Percentiles rank a stretch among this genome's conserved stretches.
These are phyloP conservation scores for Nicotiana benthamiana DNA, from an alignment of 257 asterid genomes.

Conservation along the genomic window DNA sequence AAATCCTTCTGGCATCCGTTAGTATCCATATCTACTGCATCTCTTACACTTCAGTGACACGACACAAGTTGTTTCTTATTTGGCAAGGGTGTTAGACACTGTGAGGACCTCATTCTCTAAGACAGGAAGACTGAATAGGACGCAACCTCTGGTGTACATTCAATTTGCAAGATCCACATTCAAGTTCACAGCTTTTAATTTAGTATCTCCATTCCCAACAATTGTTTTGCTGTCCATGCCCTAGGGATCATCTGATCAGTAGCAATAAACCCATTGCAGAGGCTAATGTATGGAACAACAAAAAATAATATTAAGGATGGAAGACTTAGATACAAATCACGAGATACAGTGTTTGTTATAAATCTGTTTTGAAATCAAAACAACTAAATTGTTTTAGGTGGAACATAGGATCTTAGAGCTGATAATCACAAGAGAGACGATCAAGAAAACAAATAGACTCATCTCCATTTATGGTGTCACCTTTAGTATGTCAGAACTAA, in stretches of 20 bases:
- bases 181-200: background rate
- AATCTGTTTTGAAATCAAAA: background rate
- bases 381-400: background rate
- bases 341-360: background rate
- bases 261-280: too few relatives aligned
- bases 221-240: too few relatives aligned
- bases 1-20: background rate
- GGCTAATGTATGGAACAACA: background rate
- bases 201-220: background rate
- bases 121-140: background rate
- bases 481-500: background rate
- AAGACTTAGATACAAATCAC: background rate
- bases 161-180: slow-evolving; percentile 1
- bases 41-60: background rate
- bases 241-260: too few relatives aligned
- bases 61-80: background rate
- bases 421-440: background rate
- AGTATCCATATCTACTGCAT: background rate
- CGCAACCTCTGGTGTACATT: background rate
- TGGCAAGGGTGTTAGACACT: background rate
- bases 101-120: background rate
- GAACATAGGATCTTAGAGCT: background rate
- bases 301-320: background rate
- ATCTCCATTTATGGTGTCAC: background rate
- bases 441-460: background rate